Conservation (phyloP, 441 rosid species). For the Populus hybrid region DNA sequence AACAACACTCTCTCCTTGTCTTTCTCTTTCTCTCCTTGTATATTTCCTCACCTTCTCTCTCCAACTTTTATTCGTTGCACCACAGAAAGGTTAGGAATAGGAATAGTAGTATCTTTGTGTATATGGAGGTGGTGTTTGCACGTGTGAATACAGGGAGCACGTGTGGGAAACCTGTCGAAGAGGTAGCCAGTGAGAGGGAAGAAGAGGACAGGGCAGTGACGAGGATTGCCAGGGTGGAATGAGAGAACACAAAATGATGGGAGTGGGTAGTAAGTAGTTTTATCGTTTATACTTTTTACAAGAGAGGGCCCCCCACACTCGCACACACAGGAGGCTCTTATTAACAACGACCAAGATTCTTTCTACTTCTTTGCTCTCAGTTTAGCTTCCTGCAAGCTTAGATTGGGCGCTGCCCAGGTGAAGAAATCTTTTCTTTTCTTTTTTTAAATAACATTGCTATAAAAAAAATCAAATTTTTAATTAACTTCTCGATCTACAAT, state of each 20-base stretch:
- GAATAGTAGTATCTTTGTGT: neutral
- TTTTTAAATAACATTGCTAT: no score
- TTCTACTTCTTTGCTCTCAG: neutral
- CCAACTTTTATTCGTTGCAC: slow-evolving; percentile 66
- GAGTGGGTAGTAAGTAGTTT: slow-evolving; percentile 22
- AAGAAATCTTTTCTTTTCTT: no score
- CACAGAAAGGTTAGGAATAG: slow-evolving; percentile 39
- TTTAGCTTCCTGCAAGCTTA: no score
- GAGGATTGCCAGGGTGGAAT: slow-evolving; percentile 54
- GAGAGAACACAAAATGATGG: slow-evolving; percentile 38
- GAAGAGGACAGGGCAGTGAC: slow-evolving; percentile 31
- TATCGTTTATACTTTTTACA: neutral
- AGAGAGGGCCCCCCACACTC: neutral
- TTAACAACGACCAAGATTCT: neutral
- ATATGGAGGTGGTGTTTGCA: slow-evolving; percentile 24
- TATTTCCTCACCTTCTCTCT: slow-evolving; percentile 23
- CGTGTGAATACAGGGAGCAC: slow-evolving; percentile 12
- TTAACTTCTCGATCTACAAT: no score
- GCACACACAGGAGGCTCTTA: neutral
- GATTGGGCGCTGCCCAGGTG: no score
- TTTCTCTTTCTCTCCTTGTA: neutral
- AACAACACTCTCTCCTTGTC: neutral
- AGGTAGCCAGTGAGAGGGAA: slow-evolving; percentile 37
- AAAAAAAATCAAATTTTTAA: no score
- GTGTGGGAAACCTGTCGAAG: slow-evolving; percentile 26